A percentile compares a stretch with the other conserved stretches of the same genome.
These are phyloP conservation scores for Fraxinus paxiana DNA, from an alignment of 305 asterid genomes.

Conservation along the genomic window DNA sequence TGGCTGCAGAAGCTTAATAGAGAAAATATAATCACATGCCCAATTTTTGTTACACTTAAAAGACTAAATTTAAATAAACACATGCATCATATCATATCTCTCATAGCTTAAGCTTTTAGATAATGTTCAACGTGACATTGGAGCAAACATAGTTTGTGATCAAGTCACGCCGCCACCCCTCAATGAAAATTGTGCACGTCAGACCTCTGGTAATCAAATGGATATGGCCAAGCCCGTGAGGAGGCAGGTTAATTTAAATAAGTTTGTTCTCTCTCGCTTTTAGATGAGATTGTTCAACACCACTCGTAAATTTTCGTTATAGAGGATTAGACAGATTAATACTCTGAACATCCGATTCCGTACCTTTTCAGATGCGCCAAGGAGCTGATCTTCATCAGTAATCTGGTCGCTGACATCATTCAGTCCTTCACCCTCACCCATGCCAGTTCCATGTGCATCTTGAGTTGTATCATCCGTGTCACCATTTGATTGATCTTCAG, in stretches of 20 bases:
- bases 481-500: conserved; percentile 53
- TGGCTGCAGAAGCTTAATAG: conserved; percentile 42
- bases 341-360: conserved; percentile 12
- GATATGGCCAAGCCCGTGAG: neutral
- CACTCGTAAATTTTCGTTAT: neutral
- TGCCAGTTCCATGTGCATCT: conserved; percentile 87
- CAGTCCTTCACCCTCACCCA: conserved; percentile 86
- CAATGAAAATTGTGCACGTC: neutral
- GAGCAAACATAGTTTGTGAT: neutral
- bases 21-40: neutral
- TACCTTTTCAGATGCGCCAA: conserved; percentile 70
- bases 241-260: neutral
- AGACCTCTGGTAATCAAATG: neutral
- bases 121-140: neutral
- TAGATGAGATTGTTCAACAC: neutral
- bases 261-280: neutral
- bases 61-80: neutral
- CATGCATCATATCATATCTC: neutral
- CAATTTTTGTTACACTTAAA: neutral
- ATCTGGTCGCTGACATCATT: conserved; percentile 92
- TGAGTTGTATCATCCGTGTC: conserved; percentile 40
- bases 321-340: conserved; percentile 12
- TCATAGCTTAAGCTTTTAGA: neutral
- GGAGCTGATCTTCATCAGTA: conserved; percentile 84
- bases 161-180: neutral